Conservation (phyloP, 306 rosid genomes). For the Citrullus mucosospermus region DNA sequence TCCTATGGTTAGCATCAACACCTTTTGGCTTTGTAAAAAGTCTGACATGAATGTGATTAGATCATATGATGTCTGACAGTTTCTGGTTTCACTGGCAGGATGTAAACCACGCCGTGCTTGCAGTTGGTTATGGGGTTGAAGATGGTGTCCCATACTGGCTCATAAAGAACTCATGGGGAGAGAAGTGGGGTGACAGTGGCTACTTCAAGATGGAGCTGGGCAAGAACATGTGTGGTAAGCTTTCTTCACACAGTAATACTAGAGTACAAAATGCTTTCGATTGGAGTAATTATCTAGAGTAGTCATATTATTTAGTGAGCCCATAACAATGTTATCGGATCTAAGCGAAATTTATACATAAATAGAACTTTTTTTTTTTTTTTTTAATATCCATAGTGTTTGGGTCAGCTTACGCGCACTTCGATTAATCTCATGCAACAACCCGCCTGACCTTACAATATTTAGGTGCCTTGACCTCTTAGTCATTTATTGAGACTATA, state of each 20-base stretch:
- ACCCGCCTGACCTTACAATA: too few species aligned
- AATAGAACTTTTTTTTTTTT: too few species aligned
- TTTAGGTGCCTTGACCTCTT: too few species aligned
- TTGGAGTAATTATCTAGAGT: not conserved
- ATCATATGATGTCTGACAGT: not conserved
- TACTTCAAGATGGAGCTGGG: conserved; percentile 94
- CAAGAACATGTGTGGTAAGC: conserved; percentile 95
- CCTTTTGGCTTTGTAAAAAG: not conserved
- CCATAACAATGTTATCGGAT: too few species aligned
- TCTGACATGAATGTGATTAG: not conserved
- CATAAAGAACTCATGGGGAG: conserved; percentile 88
- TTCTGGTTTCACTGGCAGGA: conserved; percentile 44
- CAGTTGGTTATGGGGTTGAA: conserved; percentile 89
- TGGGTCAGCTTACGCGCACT: too few species aligned
- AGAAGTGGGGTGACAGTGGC: conserved; percentile 73
- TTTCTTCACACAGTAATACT: not conserved
- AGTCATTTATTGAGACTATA: too few species aligned
- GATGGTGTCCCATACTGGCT: conserved; percentile 71
- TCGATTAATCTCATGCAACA: too few species aligned
- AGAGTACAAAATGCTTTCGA: not conserved
- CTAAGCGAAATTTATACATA: too few species aligned
- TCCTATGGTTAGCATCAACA: conserved; percentile 39
- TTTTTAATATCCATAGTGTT: too few species aligned
- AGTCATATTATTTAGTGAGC: too few species aligned
- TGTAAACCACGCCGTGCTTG: conserved; percentile 96